phyloP scores from a whole-genome alignment of 345 rosid species.

The Lepidium didymum region DNA sequence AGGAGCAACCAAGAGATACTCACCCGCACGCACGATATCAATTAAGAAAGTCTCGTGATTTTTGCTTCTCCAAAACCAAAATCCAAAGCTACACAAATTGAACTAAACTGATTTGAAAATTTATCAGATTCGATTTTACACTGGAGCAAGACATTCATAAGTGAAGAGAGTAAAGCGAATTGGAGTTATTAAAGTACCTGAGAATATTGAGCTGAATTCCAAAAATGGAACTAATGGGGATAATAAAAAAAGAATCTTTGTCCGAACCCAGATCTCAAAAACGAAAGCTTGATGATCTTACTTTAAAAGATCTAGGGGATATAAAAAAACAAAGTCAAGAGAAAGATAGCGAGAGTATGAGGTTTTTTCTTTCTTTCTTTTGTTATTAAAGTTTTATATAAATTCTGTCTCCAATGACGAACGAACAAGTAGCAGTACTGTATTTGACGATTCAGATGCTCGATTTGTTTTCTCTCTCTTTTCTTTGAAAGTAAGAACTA shows the following conservation, averaged over 20 bases:
- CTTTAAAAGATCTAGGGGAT: conserved; percentile 16
- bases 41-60: background rate
- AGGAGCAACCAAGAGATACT: background rate
- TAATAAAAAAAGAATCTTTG: conserved; percentile 20
- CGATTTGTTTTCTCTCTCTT: conserved; percentile 35
- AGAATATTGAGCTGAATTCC: background rate
- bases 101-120: background rate
- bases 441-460: conserved; percentile 20
- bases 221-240: background rate
- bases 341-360: background rate
- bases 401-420: background rate
- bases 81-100: conserved; percentile 1
- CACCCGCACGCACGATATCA: conserved; percentile 7
- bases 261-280: conserved; percentile 31
- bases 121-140: background rate
- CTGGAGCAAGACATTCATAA: conserved; percentile 18
- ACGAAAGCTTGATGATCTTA: conserved; percentile 15
- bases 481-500: background rate
- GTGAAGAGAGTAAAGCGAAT: background rate
- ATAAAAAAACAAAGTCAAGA: background rate
- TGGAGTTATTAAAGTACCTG: conserved; percentile 26
- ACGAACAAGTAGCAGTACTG: conserved; percentile 1
- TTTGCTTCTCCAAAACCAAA: background rate
- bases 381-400: background rate
- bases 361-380: background rate